Conservation (phyloP, 257 asterid genomes). For the Prunella vulgaris region DNA sequence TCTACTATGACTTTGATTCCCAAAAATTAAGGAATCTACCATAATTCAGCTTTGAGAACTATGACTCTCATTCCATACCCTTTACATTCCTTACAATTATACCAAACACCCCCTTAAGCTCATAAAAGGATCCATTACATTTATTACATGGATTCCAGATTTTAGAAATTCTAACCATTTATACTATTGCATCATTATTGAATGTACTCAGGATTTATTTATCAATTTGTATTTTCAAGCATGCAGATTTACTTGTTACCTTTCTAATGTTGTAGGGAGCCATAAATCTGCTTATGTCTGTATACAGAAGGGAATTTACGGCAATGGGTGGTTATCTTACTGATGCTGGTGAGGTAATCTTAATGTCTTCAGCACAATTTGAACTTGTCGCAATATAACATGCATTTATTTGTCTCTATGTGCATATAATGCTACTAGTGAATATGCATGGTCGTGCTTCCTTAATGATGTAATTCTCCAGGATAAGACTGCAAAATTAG, state of each 20-base stretch:
- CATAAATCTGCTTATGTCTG: conserved; percentile 76
- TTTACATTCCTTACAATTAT: too few species aligned
- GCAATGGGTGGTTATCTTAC: conserved; percentile 98
- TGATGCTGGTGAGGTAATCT: conserved; percentile 96
- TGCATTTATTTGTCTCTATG: conserved; percentile 10
- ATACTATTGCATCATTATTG: conserved; percentile 10
- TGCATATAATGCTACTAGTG: conserved; percentile 8
- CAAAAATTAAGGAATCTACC: too few species aligned
- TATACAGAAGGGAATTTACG: conserved; percentile 81
- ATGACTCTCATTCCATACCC: too few species aligned
- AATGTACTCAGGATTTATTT: background rate
- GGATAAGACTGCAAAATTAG: background rate
- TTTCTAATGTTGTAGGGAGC: conserved; percentile 71
- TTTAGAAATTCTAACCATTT: conserved; percentile 1
- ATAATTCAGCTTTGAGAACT: too few species aligned
- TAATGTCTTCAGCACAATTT: conserved; percentile 14
- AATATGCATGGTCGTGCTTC: conserved; percentile 2
- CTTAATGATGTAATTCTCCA: background rate
- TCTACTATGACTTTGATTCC: too few species aligned
- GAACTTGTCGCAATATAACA: background rate
- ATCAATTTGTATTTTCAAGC: background rate
- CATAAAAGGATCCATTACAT: background rate
- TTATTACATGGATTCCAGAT: conserved; percentile 6
- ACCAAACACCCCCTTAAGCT: too few species aligned
- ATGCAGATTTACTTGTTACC: conserved; percentile 14